phyloP scores from a whole-genome alignment of 805 yeast genomes.

The Myxozyma udenii region DNA sequence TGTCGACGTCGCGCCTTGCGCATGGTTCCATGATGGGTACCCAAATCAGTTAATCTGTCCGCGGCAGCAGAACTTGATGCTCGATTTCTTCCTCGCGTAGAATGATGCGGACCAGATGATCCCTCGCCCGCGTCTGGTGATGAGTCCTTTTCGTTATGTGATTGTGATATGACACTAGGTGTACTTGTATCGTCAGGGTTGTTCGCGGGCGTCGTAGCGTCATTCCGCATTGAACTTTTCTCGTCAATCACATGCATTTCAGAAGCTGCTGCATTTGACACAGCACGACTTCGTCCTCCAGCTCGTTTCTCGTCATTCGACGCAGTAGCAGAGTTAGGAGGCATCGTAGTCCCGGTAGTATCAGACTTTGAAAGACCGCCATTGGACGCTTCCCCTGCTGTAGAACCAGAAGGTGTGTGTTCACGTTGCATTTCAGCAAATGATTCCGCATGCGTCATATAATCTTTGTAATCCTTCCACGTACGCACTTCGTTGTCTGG shows the following conservation, averaged over 20 bases:
- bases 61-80: too few relatives aligned
- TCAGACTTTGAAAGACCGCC: background rate
- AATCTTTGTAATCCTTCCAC: constrained; percentile 79
- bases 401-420: background rate
- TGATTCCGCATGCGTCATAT: constrained; percentile 35
- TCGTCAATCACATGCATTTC: background rate
- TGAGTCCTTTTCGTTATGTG: background rate
- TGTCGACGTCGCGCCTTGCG: constrained; percentile 38
- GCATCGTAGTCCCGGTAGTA: background rate
- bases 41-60: background rate
- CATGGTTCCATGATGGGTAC: constrained; percentile 27
- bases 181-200: background rate
- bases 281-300: too few relatives aligned
- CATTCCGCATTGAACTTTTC: too few relatives aligned
- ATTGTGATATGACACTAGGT: background rate
- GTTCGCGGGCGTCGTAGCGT: background rate
- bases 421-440: constrained; percentile 32
- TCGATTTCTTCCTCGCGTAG: background rate
- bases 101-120: background rate
- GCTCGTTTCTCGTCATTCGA: background rate
- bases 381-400: background rate
- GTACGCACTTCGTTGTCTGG: constrained; percentile 89
- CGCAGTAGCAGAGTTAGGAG: background rate
- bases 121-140: background rate
- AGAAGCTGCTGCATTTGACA: background rate